Base-by-base conservation (phyloP, 345 rosid genomes). In the Eucalyptus leucophloia region DNA sequence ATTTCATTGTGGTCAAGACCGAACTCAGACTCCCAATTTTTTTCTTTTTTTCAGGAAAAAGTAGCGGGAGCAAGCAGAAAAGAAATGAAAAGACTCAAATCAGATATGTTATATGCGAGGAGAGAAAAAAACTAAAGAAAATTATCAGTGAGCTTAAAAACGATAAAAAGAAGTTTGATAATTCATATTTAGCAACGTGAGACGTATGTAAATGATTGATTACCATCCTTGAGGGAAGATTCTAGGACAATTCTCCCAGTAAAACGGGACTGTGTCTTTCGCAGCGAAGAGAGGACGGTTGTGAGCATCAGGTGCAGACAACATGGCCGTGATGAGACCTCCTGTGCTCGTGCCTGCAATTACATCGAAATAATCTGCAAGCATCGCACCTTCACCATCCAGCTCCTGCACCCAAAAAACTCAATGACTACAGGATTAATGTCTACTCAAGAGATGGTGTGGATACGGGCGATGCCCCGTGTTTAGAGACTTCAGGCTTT, bases 191-290 rank as follows among this genome's bases (percentile, higher is more conserved):
- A 40, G 53, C 60, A 32, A 77, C 82, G 28, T 5, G 44, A 32
- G 44, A 34, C 30, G 16, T 19, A 86, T 58, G 32, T 50, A 7
- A 34, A 45, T 14, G n/a, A 21, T 26, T 65, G 30, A 51, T 72
- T 92, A 97, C 97, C 86, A 58, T 19, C 93, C 88, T 88, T 92
- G 96, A 45, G 97, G 97, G 90, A 96, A 97, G 77, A 97, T 96
- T 86, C 90, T 87, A 53, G 98, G 97, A 88, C 88, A n/a, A 72
- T 97, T 51, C 88, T 94, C 49, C 62, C 92, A 87, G 92, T 95
- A 97, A 90, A 96, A 69, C 21, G 44, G 81, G 81, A 69, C 81
- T 69, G 34, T 69, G 13, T 69, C 81, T 69, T 69, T 69, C 81
- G 44, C 26, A 34, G 81, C 81, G 6, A 34, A 69, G 81, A 69